Percentiles rank a stretch among this genome's conserved stretches.
Evolutionary conservation across 2,329 filamentous ascomycete species (phyloP).

Genomic region (Akanthomyces uredinophilus): DNA sequence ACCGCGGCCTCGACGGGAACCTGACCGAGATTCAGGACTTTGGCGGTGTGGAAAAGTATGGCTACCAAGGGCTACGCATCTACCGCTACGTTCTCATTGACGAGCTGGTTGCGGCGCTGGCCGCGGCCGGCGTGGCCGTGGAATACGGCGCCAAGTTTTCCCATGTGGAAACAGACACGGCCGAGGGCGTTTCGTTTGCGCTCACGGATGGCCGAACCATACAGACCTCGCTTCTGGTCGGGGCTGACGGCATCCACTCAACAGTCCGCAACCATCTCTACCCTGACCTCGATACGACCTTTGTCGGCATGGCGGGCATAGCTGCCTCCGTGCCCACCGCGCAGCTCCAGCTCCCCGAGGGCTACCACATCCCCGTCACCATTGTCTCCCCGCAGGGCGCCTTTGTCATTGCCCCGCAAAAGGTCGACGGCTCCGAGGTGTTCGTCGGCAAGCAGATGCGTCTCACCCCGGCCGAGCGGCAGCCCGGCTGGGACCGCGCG

Average conservation of each 20-base stretch:
- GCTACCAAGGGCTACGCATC: constrained; percentile 49
- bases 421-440: constrained; percentile 42
- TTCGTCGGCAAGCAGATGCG: constrained; percentile 42
- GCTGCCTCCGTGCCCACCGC: constrained; percentile 29
- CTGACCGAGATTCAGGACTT: constrained; percentile 41
- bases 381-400: constrained; percentile 40
- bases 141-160: constrained; percentile 44
- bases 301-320: constrained; percentile 42
- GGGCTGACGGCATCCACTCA: constrained; percentile 57
- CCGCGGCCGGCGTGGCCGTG: constrained; percentile 36
- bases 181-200: constrained; percentile 37
- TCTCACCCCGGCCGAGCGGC: constrained; percentile 28
- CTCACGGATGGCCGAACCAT: constrained; percentile 41
- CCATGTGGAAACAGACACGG: constrained; percentile 36
- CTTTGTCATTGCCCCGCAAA: constrained; percentile 47
- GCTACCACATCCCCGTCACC: constrained; percentile 38
- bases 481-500: constrained; percentile 37
- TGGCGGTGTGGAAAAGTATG: constrained; percentile 41
- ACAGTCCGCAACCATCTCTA: constrained; percentile 46
- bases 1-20: constrained; percentile 32
- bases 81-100: constrained; percentile 48
- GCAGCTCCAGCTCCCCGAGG: constrained; percentile 30
- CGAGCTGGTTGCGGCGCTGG: constrained; percentile 38
- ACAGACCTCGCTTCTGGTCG: constrained; percentile 43
- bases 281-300: constrained; percentile 43